Evolutionary conservation across 2,329 filamentous ascomycete species (phyloP), one percentile per base, ranked within the genome.

Genomic region (Colletotrichum camelliae): DNA sequence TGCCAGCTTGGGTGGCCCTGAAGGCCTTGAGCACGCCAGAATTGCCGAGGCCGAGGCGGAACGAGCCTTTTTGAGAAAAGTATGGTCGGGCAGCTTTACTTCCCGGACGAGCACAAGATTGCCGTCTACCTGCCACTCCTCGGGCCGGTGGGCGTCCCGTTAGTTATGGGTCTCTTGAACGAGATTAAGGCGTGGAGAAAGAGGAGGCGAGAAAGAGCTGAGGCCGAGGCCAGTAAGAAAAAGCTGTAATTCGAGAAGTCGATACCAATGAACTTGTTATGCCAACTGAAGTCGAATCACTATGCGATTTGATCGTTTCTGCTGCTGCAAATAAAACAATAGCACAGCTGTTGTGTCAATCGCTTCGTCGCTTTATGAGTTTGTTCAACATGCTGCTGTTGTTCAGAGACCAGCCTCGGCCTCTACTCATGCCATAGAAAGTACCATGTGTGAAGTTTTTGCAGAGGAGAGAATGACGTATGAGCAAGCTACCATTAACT

Each of bases 41-140:
- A 92, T 95, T 62, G 97, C 97, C 7, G 96, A 98, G 84, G 91
- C 92, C 4, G 95, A 97, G 82, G 96, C 96, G 0, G 97, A 99
- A 83, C 93, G 94, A 76, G 96, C 96, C 0, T 99, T 99, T 99
- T 99, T 80, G 97, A 99, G 85, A 98, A 98, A 86, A 98, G 95
- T 81, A 99, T 99, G 97, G 97, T 99, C 15, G 97, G 96, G 0
- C 97, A 98, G 86, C 93, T 98, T 3, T 99, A 98, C 84, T 99
- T 99, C 84, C 97, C 97, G 0, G 97, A 99, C 81, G 97, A 99
- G 86, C 97, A 99, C 84, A 99, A 98, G 85, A 92, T 99, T 29
- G 97, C 97, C 1, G 97, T 99, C 1, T 99, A 99, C 83, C 86
- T 99, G 80, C 97, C 97, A 2, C 86, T 99, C 13, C 86, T 99